Conservation (phyloP, 1,284 basidiomycete species). For the Phylloboletellus chloephorus region DNA sequence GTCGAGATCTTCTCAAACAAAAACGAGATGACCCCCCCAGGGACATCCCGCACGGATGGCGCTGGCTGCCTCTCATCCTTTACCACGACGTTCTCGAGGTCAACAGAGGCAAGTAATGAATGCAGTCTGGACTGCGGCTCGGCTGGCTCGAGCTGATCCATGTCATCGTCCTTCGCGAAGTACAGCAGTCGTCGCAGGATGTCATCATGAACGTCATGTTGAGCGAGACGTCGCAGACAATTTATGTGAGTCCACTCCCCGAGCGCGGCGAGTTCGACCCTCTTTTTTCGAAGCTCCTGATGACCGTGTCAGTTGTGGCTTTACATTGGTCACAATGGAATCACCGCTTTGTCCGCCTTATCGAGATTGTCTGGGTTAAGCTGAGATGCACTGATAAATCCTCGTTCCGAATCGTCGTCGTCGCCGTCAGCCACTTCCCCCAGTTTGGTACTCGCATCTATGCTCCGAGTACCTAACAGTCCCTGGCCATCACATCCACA, state of each 20-base stretch:
- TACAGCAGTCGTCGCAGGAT: slow-evolving; percentile 50
- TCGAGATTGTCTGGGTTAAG: slow-evolving; percentile 45
- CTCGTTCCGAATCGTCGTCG: slow-evolving; percentile 34
- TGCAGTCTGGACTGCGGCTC: slow-evolving; percentile 31
- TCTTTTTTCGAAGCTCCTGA: slow-evolving; percentile 70
- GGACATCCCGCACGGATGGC: slow-evolving; percentile 41
- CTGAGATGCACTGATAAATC: slow-evolving; percentile 73
- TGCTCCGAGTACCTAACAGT: slow-evolving; percentile 19
- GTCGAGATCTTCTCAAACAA: slow-evolving; percentile 57
- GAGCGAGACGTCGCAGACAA: slow-evolving; percentile 46
- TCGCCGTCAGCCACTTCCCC: slow-evolving; percentile 22
- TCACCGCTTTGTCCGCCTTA: slow-evolving; percentile 52
- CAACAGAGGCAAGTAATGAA: slow-evolving; percentile 38
- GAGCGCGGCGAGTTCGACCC: slow-evolving; percentile 73
- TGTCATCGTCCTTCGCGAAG: slow-evolving; percentile 18
- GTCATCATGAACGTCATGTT: slow-evolving; percentile 54
- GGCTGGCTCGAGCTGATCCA: slow-evolving; percentile 3
- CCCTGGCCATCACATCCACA: slow-evolving; percentile 56
- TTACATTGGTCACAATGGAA: slow-evolving; percentile 1
- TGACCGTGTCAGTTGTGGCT: slow-evolving; percentile 4
- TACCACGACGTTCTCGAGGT: slow-evolving; percentile 40
- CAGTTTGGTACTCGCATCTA: slow-evolving; percentile 7
- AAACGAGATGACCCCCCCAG: slow-evolving; percentile 66
- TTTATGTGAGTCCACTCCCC: slow-evolving; percentile 88
- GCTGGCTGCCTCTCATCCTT: slow-evolving; percentile 29